Percentiles rank a stretch among this genome's conserved stretches.
phyloP scores from a whole-genome alignment of 345 rosid species.

The Camelina laxa region DNA sequence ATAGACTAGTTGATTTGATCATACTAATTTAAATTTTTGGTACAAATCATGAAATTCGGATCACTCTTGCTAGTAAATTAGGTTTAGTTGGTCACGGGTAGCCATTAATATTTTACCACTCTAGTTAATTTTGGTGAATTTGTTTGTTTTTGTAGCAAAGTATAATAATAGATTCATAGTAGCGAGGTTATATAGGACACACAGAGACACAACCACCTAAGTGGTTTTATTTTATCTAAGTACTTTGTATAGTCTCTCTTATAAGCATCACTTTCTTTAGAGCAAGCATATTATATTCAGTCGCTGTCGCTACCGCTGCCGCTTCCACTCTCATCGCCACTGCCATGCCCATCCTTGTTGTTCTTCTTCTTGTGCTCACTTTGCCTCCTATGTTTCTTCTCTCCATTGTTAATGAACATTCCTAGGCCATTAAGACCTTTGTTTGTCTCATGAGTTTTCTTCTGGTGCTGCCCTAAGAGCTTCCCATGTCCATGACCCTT shows the following conservation, averaged over 20 bases:
- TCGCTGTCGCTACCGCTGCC: constrained; percentile 44
- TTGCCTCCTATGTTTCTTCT: constrained; percentile 34
- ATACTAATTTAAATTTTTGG: too few relatives aligned
- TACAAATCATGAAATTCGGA: too few relatives aligned
- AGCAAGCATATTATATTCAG: constrained; percentile 8
- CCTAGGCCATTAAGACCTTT: constrained; percentile 37
- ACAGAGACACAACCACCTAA: constrained; percentile 31
- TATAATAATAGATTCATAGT: constrained; percentile 24
- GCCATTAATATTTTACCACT: too few relatives aligned
- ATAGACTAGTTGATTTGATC: too few relatives aligned
- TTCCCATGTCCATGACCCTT: constrained; percentile 33
- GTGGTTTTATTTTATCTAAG: constrained; percentile 13
- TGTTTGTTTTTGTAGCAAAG: constrained; percentile 5
- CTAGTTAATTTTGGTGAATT: not conserved
- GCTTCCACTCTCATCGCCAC: constrained; percentile 36
- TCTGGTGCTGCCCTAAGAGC: constrained; percentile 38
- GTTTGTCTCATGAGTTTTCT: constrained; percentile 35
- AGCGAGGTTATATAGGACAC: constrained; percentile 26
- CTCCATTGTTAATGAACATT: constrained; percentile 40
- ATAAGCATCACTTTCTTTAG: not conserved
- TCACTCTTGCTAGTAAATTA: too few relatives aligned
- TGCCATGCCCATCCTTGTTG: constrained; percentile 34
- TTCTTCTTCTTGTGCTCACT: constrained; percentile 37
- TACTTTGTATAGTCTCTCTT: constrained; percentile 8
- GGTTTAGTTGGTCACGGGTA: too few relatives aligned